phyloP scores from a whole-genome alignment of 257 asterid genomes.

The Asclepias syriaca region DNA sequence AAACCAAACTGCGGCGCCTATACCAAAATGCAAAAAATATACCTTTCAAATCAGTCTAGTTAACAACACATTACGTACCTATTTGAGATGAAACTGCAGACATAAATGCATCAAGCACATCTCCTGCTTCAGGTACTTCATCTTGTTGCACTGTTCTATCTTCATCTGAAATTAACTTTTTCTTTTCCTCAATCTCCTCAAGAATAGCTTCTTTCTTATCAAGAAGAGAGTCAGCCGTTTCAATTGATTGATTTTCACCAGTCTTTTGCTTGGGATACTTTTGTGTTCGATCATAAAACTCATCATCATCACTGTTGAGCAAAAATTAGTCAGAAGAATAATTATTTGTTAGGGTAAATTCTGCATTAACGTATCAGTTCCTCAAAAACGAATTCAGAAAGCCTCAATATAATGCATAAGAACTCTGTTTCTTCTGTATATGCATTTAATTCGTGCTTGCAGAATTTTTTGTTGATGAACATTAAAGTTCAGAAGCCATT shows the following conservation, averaged over 20 bases:
- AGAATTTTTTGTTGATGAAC: neutral
- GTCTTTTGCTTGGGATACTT: constrained; percentile 57
- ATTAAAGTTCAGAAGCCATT: neutral
- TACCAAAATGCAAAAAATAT: neutral
- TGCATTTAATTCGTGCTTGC: neutral
- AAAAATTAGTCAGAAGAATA: constrained; percentile 10
- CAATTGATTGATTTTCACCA: constrained; percentile 70
- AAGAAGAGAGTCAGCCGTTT: constrained; percentile 95
- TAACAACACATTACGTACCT: constrained; percentile 42
- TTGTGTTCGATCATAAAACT: constrained; percentile 79
- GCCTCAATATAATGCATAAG: neutral
- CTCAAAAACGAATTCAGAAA: neutral
- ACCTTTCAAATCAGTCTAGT: neutral
- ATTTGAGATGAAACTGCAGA: constrained; percentile 85
- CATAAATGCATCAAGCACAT: constrained; percentile 96
- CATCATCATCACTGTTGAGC: constrained; percentile 76
- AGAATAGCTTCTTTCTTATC: constrained; percentile 72
- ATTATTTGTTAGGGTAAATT: neutral
- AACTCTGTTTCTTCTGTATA: neutral
- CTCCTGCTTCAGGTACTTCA: constrained; percentile 59
- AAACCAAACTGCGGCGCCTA: neutral
- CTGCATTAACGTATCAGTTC: neutral
- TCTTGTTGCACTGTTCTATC: constrained; percentile 31
- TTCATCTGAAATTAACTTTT: constrained; percentile 49
- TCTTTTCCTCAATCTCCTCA: constrained; percentile 60